Evolutionary conservation across 1,284 basidiomycete species (phyloP), one percentile per base, ranked within the genome.

Genomic region (Testicularia cyperi): DNA sequence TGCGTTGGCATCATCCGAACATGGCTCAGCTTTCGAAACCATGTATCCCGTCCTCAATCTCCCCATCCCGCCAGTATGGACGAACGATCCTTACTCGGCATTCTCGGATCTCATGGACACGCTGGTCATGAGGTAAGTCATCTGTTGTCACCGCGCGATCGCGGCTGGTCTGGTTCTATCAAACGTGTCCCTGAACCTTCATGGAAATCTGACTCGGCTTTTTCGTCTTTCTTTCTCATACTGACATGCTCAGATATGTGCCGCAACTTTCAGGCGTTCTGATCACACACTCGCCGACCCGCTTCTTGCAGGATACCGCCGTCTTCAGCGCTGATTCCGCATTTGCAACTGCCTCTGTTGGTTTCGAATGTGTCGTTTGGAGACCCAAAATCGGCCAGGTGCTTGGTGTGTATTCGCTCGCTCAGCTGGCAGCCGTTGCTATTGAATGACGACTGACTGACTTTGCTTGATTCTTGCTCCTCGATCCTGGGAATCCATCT

Each of bases 191-290:
- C n/a, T n/a, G n/a, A n/a, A n/a, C n/a, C n/a, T n/a, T n/a, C n/a
- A n/a, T n/a, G n/a, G n/a, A n/a, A n/a, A n/a, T n/a, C n/a, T n/a
- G n/a, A n/a, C n/a, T n/a, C n/a, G n/a, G n/a, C n/a, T n/a, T n/a
- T n/a, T n/a, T n/a, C n/a, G n/a, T n/a, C n/a, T n/a, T n/a, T n/a
- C n/a, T n/a, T n/a, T n/a, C n/a, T n/a, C n/a, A n/a, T n/a, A n/a
- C n/a, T n/a, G n/a, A n/a, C n/a, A n/a, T n/a, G n/a, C n/a, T n/a
- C 52, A 96, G 92, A 78, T 94, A 96, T 78, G 85, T 94, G 34
- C 87, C 89, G 18, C 85, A 89, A 18, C 81, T 97, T 35, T 82
- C 83, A 43, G 92, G 91, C 51, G 90, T 98, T 3, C 83, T 97
- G 18, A 82, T 97, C 37, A 84, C 90, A 1, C 90, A 96, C 77